phyloP scores from a whole-genome alignment of 2,329 filamentous ascomycete species.

The Colletotrichum zoysiae region DNA sequence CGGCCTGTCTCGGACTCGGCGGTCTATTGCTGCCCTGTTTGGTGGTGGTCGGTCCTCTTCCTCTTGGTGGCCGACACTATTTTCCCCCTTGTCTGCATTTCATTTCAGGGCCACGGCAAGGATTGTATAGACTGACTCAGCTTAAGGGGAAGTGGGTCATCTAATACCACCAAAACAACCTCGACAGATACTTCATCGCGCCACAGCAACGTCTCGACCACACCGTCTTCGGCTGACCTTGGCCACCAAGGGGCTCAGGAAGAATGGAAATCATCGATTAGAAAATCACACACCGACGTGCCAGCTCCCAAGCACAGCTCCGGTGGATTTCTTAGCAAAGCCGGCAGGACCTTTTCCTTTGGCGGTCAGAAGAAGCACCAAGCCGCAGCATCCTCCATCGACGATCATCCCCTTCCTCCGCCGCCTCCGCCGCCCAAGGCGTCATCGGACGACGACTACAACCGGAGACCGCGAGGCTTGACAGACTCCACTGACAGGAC shows the following conservation, averaged over 20 bases:
- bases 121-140: conserved; percentile 53
- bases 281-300: conserved; percentile 55
- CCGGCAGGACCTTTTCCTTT: conserved; percentile 71
- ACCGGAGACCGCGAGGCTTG: conserved; percentile 60
- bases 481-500: conserved; percentile 68
- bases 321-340: conserved; percentile 65
- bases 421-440: conserved; percentile 54
- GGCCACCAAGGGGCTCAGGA: conserved; percentile 53
- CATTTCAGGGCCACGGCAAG: conserved; percentile 43
- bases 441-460: conserved; percentile 48
- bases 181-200: conserved; percentile 72
- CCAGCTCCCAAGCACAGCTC: conserved; percentile 61
- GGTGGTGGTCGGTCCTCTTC: conserved; percentile 27
- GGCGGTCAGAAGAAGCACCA: conserved; percentile 66
- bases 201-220: conserved; percentile 72
- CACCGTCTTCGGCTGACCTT: conserved; percentile 68
- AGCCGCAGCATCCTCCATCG: conserved; percentile 53
- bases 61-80: conserved; percentile 20
- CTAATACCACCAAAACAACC: conserved; percentile 71
- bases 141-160: conserved; percentile 69
- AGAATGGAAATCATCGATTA: conserved; percentile 54
- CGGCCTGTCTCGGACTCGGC: conserved; percentile 41
- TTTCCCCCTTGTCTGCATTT: conserved; percentile 42
- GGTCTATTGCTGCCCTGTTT: conserved; percentile 30
- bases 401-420: conserved; percentile 52